phyloP scores from a whole-genome alignment of 2,329 filamentous ascomycete species.

The Intubia oerlemansii region DNA sequence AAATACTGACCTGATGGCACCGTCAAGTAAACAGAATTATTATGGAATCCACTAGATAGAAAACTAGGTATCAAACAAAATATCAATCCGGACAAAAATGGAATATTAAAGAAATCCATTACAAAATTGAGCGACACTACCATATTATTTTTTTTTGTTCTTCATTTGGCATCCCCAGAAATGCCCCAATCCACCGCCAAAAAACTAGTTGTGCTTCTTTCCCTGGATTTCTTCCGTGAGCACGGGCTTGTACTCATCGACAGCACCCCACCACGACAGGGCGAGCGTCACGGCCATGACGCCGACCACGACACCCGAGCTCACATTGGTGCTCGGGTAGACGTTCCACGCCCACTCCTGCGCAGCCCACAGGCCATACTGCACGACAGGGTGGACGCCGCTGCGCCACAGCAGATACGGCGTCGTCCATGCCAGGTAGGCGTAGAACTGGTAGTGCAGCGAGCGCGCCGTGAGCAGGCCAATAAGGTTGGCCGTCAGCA shows the following conservation, averaged over 20 bases:
- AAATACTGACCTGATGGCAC: too few species aligned
- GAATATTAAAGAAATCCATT: too few species aligned
- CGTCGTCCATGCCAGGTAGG: conserved; percentile 75
- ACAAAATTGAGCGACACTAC: not conserved
- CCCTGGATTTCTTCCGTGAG: conserved; percentile 7
- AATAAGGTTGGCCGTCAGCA: conserved; percentile 56
- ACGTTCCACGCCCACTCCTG: conserved; percentile 94
- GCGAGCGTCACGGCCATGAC: conserved; percentile 46
- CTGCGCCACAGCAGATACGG: conserved; percentile 73
- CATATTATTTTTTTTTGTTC: not conserved
- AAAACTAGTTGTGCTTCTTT: not conserved
- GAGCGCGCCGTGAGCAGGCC: conserved; percentile 73
- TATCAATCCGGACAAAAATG: too few species aligned
- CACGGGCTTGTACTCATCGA: conserved; percentile 16
- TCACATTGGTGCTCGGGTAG: conserved; percentile 50
- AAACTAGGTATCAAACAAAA: too few species aligned
- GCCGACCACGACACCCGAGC: conserved; percentile 43
- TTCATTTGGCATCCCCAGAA: too few species aligned
- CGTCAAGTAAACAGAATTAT: too few species aligned
- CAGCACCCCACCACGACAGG: conserved; percentile 36
- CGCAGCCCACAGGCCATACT: conserved; percentile 48
- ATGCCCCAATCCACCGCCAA: too few species aligned
- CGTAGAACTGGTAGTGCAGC: conserved; percentile 89
- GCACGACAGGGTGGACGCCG: conserved; percentile 42
- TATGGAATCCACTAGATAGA: too few species aligned